Evolutionary conservation across 805 yeast genomes (phyloP).

Genomic region (Kodamaea kaohsiungensis): DNA sequence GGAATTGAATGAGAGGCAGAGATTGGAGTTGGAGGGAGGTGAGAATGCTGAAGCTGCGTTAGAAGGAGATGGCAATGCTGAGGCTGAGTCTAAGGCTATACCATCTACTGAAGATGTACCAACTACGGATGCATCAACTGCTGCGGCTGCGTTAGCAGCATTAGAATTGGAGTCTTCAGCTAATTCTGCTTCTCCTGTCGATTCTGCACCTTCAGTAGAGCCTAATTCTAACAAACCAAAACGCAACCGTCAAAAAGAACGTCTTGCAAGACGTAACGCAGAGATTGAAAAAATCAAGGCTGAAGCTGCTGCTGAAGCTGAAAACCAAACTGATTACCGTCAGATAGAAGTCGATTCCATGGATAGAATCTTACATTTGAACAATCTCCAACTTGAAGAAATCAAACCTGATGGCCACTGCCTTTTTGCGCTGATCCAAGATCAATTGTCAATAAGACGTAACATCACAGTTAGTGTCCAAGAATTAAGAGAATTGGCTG

Average conservation of each 20-base stretch:
- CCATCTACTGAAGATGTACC: too few species aligned
- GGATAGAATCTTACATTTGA: conserved; percentile 48
- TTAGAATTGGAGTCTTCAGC: not conserved
- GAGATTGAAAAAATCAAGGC: conserved; percentile 60
- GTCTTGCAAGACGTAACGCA: conserved; percentile 73
- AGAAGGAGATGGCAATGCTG: too few species aligned
- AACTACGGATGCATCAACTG: too few species aligned
- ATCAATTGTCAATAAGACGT: conserved; percentile 66
- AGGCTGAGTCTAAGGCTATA: too few species aligned
- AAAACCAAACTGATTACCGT: conserved; percentile 61
- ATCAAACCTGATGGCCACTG: conserved; percentile 94
- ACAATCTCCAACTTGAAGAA: conserved; percentile 58
- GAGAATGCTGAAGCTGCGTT: not conserved
- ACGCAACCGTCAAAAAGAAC: conserved; percentile 83
- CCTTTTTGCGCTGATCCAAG: conserved; percentile 80
- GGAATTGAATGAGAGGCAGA: conserved; percentile 55
- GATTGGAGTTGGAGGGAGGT: conserved; percentile 44
- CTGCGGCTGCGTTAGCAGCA: not conserved
- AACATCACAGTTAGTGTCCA: conserved; percentile 36
- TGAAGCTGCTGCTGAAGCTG: conserved; percentile 75
- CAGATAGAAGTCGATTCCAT: conserved; percentile 72
- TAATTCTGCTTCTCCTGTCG: conserved; percentile 53
- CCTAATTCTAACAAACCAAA: conserved; percentile 32
- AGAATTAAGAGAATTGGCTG: conserved; percentile 65
- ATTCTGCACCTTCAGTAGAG: not conserved